Evolutionary conservation across 306 rosid genomes (phyloP).

Genomic region (Macrotyloma uniflorum): DNA sequence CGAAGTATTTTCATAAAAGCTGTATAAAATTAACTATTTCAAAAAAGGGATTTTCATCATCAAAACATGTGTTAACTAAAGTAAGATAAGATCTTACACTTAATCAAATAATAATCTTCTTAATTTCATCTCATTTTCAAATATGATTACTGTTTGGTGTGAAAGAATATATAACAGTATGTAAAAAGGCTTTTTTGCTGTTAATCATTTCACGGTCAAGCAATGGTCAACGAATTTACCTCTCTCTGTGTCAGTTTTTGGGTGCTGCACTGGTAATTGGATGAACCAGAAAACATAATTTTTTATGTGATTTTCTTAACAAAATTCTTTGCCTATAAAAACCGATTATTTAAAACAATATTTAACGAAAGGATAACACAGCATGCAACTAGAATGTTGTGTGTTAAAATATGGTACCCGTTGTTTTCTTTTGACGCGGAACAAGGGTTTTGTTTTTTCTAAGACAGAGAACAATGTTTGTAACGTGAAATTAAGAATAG

Average conservation of each 20-base stretch:
- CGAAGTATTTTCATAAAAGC: background rate
- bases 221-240: conserved; percentile 34
- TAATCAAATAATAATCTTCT: background rate
- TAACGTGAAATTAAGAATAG: background rate
- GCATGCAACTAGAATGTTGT: background rate
- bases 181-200: background rate
- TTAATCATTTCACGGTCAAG: conserved; percentile 28
- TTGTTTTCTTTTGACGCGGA: conserved; percentile 25
- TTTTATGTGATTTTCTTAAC: background rate
- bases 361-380: background rate
- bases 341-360: background rate
- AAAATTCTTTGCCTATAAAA: background rate
- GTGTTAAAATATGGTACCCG: background rate
- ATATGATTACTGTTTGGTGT: background rate
- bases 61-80: background rate
- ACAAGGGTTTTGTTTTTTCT: background rate
- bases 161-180: background rate
- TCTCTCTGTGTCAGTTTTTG: background rate
- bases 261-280: background rate
- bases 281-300: background rate
- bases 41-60: background rate
- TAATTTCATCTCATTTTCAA: background rate
- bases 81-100: background rate
- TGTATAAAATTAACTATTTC: background rate
- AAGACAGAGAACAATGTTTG: background rate